These are phyloP conservation scores for Colletotrichum abscissum DNA, from an alignment of 2,329 filamentous ascomycete genomes.

Conservation along the genomic window DNA sequence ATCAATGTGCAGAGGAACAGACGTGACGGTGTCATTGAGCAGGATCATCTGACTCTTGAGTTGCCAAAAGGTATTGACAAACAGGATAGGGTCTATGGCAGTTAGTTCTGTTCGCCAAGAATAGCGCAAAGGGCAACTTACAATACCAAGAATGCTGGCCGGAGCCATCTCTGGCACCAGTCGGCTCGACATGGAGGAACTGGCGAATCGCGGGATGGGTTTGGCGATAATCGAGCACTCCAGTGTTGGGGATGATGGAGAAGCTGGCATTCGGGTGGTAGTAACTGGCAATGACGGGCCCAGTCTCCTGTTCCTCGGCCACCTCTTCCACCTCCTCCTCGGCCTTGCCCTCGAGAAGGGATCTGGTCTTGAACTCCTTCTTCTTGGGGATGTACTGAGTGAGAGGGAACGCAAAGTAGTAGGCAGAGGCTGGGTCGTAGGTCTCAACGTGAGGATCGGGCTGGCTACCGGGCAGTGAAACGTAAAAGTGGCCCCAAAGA, in stretches of 20 bases:
- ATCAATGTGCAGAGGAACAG: slow-evolving; percentile 84
- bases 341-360: slow-evolving; percentile 73
- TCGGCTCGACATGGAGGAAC: slow-evolving; percentile 83
- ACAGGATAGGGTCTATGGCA: slow-evolving; percentile 78
- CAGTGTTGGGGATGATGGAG: slow-evolving; percentile 85
- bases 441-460: slow-evolving; percentile 79
- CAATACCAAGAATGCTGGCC: slow-evolving; percentile 94
- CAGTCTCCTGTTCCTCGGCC: slow-evolving; percentile 62
- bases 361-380: slow-evolving; percentile 88
- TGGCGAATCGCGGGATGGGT: slow-evolving; percentile 81
- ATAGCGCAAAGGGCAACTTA: slow-evolving; percentile 43
- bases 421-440: slow-evolving; percentile 82
- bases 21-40: slow-evolving; percentile 88
- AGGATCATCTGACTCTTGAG: slow-evolving; percentile 90
- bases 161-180: slow-evolving; percentile 82
- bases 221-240: slow-evolving; percentile 72
- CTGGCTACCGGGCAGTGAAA: slow-evolving; percentile 79
- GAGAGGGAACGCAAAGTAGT: slow-evolving; percentile 85
- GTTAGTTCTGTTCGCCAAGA: not conserved
- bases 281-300: slow-evolving; percentile 82
- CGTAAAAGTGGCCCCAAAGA: slow-evolving; percentile 93
- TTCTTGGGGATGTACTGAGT: slow-evolving; percentile 94
- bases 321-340: slow-evolving; percentile 64
- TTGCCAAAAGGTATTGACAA: slow-evolving; percentile 98
- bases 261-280: slow-evolving; percentile 97